phyloP scores from a whole-genome alignment of 768 basidiomycete species.

The Cystofilobasidium ferigula region DNA sequence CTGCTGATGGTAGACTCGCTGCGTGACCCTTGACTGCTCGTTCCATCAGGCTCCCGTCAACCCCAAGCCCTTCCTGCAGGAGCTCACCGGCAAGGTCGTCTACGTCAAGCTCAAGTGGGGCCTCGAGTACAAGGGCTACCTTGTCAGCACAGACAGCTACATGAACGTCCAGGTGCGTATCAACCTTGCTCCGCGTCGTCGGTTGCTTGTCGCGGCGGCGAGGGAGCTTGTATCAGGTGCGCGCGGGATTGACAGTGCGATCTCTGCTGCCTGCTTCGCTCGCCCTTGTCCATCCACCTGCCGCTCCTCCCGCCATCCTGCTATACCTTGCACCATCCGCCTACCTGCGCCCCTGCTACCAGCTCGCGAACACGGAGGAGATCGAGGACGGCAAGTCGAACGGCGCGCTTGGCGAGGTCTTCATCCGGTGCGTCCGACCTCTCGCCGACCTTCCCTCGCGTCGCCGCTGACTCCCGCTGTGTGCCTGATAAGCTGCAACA shows the following conservation, averaged over 20 bases:
- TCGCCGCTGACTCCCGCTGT: constrained; percentile 20
- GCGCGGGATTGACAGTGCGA: constrained; percentile 6
- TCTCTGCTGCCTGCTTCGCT: not conserved
- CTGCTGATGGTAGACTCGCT: not conserved
- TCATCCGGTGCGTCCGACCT: constrained; percentile 63
- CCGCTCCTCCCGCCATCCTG: not conserved
- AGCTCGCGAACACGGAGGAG: constrained; percentile 99
- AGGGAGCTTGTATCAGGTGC: not conserved
- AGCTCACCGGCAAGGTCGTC: constrained; percentile 93
- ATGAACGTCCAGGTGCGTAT: constrained; percentile 89
- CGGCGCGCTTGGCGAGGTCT: constrained; percentile 94
- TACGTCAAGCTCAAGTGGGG: constrained; percentile 97
- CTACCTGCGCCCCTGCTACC: not conserved
- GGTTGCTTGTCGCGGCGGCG: not conserved
- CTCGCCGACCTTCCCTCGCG: not conserved
- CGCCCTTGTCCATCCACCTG: not conserved
- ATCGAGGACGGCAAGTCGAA: constrained; percentile 92
- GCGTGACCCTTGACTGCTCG: not conserved
- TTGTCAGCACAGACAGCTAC: constrained; percentile 96
- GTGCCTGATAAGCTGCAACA: constrained; percentile 60
- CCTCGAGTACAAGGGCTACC: constrained; percentile 95
- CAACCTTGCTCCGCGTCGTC: no score
- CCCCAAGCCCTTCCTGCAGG: constrained; percentile 97
- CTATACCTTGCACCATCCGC: not conserved
- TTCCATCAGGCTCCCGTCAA: constrained; percentile 56